A percentile compares a stretch with the other conserved stretches of the same genome.
These are phyloP conservation scores for Fusarium paranaense DNA, from an alignment of 2,329 filamentous ascomycete genomes.

Conservation along the genomic window DNA sequence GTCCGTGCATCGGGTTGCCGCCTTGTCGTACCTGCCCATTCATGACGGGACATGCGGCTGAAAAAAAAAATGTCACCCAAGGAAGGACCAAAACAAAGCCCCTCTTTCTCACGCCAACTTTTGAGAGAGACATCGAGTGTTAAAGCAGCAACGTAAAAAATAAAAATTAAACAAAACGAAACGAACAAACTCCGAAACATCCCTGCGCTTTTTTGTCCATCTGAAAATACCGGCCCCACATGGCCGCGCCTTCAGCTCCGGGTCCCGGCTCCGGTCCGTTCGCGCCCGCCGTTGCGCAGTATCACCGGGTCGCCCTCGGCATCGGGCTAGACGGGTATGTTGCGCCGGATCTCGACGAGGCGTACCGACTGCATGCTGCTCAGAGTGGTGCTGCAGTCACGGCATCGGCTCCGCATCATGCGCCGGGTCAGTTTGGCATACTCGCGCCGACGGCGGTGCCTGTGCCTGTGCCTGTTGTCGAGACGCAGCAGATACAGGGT, in stretches of 20 bases:
- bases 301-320: constrained; percentile 25
- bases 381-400: constrained; percentile 9
- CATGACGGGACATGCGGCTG: constrained; percentile 12
- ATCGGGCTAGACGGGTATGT: constrained; percentile 33
- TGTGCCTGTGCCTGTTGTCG: constrained; percentile 30
- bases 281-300: constrained; percentile 18
- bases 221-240: not conserved
- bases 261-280: constrained; percentile 18
- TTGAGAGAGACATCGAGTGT: not conserved
- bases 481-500: constrained; percentile 6
- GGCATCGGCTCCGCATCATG: not conserved
- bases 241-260: constrained; percentile 28
- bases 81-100: constrained; percentile 11
- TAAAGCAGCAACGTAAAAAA: constrained; percentile 42
- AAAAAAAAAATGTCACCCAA: constrained; percentile 6
- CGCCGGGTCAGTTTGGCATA: constrained; percentile 58
- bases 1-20: constrained; percentile 24
- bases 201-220: not conserved
- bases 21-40: constrained; percentile 13
- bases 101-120: constrained; percentile 6
- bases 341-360: constrained; percentile 24
- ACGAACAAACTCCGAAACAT: not conserved
- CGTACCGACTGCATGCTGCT: constrained; percentile 26
- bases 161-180: not conserved
- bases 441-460: constrained; percentile 50